Conservation (phyloP, 2,329 filamentous ascomycete genomes). For the Nemania sp. region DNA sequence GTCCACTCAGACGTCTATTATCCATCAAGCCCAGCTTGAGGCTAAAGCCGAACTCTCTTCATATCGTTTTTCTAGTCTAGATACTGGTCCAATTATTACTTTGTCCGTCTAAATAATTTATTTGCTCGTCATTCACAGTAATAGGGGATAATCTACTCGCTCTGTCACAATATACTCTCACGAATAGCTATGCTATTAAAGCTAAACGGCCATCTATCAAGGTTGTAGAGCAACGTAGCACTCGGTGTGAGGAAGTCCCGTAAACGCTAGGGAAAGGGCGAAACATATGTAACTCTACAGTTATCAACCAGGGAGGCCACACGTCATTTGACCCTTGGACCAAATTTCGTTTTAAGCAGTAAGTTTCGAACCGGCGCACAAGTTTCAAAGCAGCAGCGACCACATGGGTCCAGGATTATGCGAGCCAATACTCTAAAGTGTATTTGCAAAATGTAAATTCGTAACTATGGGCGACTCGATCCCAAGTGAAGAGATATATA, state of each 20-base stretch:
- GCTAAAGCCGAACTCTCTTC: neutral
- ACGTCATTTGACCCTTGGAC: neutral
- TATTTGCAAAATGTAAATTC: too few relatives aligned
- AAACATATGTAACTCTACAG: neutral
- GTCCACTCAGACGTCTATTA: neutral
- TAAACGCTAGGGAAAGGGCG: neutral
- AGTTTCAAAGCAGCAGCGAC: neutral
- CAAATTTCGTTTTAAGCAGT: neutral
- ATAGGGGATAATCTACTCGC: too few relatives aligned
- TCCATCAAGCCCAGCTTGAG: neutral
- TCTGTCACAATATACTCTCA: too few relatives aligned
- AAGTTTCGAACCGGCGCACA: neutral
- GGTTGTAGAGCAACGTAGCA: neutral
- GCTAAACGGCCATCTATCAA: neutral
- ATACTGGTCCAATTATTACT: neutral
- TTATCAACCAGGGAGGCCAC: neutral
- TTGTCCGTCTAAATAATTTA: neutral
- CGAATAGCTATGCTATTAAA: neutral
- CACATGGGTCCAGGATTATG: neutral
- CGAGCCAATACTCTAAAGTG: neutral
- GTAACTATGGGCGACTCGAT: too few relatives aligned
- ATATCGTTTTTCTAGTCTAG: neutral
- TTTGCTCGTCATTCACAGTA: neutral
- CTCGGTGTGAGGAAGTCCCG: neutral
- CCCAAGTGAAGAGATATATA: too few relatives aligned